These are phyloP conservation scores for Thinopyrum elongatum DNA, from an alignment of 176 grass and related monocot species.

Conservation along the genomic window DNA sequence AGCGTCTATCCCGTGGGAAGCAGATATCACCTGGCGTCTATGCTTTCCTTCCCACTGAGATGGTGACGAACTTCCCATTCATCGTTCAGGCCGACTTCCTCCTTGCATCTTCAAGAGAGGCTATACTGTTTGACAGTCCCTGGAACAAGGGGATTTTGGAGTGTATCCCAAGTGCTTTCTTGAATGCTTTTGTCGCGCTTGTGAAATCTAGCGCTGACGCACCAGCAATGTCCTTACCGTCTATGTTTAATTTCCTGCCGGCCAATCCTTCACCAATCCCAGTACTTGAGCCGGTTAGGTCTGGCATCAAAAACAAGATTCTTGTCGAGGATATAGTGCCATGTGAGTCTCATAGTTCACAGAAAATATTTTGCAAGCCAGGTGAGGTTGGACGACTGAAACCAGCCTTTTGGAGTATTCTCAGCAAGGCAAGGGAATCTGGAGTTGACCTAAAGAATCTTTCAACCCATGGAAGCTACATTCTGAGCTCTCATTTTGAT, in stretches of 20 bases:
- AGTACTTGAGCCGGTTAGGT: slow-evolving; percentile 51
- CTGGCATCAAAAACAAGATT: slow-evolving; percentile 56
- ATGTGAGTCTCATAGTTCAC: slow-evolving; percentile 38
- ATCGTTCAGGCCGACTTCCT: slow-evolving; percentile 77
- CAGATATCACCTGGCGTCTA: slow-evolving; percentile 33
- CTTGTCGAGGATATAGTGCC: slow-evolving; percentile 48
- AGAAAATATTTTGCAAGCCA: slow-evolving; percentile 70
- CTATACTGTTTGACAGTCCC: slow-evolving; percentile 49
- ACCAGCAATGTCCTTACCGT: slow-evolving; percentile 22
- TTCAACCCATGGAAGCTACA: slow-evolving; percentile 52
- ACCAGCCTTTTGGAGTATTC: slow-evolving; percentile 51
- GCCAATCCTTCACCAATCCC: slow-evolving; percentile 25
- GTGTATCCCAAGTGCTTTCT: slow-evolving; percentile 59
- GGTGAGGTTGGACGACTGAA: slow-evolving; percentile 40
- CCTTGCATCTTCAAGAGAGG: slow-evolving; percentile 58
- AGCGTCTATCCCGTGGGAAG: slow-evolving; percentile 42
- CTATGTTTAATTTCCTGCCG: slow-evolving; percentile 55
- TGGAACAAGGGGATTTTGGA: slow-evolving; percentile 80
- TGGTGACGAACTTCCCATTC: slow-evolving; percentile 70
- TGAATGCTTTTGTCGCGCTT: slow-evolving; percentile 50
- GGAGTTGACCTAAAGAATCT: slow-evolving; percentile 40
- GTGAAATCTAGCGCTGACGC: slow-evolving; percentile 38
- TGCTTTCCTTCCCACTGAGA: slow-evolving; percentile 75
- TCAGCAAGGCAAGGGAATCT: slow-evolving; percentile 30
- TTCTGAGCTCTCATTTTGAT: slow-evolving; percentile 64